These are phyloP conservation scores for Aplosporella prunicola DNA, from an alignment of 2,329 filamentous ascomycete genomes.

Conservation along the genomic window DNA sequence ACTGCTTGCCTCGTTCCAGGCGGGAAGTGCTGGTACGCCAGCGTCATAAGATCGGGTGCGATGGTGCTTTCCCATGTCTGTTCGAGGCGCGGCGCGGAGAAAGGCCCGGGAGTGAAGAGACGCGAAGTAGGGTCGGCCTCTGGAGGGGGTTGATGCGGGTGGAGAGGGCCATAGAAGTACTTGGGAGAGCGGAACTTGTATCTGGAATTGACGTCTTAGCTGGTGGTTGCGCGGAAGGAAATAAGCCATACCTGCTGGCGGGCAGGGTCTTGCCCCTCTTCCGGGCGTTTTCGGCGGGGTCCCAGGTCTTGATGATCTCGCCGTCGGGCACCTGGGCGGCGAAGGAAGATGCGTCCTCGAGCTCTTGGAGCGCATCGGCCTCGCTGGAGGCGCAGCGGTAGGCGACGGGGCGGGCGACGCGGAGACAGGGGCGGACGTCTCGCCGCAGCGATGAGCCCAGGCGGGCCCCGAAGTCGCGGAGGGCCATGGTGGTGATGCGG, in stretches of 20 bases:
- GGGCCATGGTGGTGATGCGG: constrained; percentile 23
- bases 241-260: constrained; percentile 42
- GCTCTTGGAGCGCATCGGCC: constrained; percentile 31
- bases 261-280: constrained; percentile 37
- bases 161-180: constrained; percentile 86
- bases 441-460: constrained; percentile 19
- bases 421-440: constrained; percentile 19
- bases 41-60: constrained; percentile 75
- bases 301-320: constrained; percentile 36
- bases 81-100: constrained; percentile 74
- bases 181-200: constrained; percentile 93
- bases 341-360: constrained; percentile 41
- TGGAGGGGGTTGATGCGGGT: constrained; percentile 83
- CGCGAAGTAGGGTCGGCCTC: constrained; percentile 80
- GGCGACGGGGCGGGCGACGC: constrained; percentile 17
- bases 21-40: constrained; percentile 78
- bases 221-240: not conserved
- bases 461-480: constrained; percentile 27
- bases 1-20: constrained; percentile 59
- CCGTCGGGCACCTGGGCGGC: constrained; percentile 28
- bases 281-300: constrained; percentile 37
- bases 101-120: constrained; percentile 82
- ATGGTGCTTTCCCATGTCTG: constrained; percentile 86
- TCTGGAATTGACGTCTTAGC: constrained; percentile 38
- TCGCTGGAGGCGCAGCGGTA: constrained; percentile 41